Conservation (phyloP, 2,329 filamentous ascomycete species). For the Diaporthe sp. region DNA sequence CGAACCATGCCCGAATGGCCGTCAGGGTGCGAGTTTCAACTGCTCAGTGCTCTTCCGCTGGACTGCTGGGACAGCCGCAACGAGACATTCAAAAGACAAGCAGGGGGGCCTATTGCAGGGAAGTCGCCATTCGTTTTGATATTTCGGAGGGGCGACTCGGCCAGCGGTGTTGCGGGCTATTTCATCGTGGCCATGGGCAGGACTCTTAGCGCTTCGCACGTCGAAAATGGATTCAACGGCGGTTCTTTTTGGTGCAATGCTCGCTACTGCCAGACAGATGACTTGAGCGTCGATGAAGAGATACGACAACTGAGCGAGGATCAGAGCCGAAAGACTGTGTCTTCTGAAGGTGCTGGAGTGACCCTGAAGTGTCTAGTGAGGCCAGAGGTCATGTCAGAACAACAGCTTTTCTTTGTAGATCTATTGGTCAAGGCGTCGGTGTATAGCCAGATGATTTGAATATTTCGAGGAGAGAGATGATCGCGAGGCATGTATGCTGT, state of each 20-base stretch:
- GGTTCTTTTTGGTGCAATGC: slow-evolving; percentile 10
- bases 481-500: background rate
- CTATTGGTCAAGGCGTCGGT: background rate
- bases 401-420: slow-evolving; percentile 2
- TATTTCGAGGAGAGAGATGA: background rate
- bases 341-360: slow-evolving; percentile 2
- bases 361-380: background rate
- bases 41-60: background rate
- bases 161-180: background rate
- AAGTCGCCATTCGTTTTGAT: background rate
- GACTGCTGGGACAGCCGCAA: slow-evolving; percentile 9
- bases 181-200: slow-evolving; percentile 12
- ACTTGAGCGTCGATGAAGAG: background rate
- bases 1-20: slow-evolving; percentile 6
- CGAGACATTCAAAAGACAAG: slow-evolving; percentile 2
- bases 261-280: background rate
- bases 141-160: background rate
- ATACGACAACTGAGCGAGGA: background rate
- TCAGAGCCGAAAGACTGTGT: slow-evolving; percentile 8
- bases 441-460: slow-evolving; percentile 1
- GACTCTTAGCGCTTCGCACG: background rate
- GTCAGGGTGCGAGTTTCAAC: background rate
- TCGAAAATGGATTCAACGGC: background rate
- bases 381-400: background rate
- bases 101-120: background rate